These are phyloP conservation scores for Trematosphaeria pertusa DNA, from an alignment of 2,329 filamentous ascomycete species.

Conservation along the genomic window DNA sequence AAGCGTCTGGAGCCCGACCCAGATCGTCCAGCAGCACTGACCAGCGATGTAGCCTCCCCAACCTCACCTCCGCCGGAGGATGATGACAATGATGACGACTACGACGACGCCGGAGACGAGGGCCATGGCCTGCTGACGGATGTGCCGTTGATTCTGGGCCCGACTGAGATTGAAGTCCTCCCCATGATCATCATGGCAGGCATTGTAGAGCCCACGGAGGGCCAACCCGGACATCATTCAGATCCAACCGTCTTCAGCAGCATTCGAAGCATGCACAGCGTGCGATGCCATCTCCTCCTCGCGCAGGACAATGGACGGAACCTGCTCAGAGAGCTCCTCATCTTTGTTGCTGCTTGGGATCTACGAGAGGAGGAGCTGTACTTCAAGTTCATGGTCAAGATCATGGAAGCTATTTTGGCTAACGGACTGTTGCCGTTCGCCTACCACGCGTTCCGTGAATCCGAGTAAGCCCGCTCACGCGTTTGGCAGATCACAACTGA, in stretches of 20 bases:
- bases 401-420: conserved; percentile 89
- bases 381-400: conserved; percentile 95
- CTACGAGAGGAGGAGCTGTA: conserved; percentile 92
- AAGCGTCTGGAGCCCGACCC: conserved; percentile 57
- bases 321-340: conserved; percentile 85
- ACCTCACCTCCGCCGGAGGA: conserved; percentile 59
- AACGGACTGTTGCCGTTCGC: conserved; percentile 90
- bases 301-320: conserved; percentile 91
- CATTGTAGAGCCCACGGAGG: conserved; percentile 82
- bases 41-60: conserved; percentile 48
- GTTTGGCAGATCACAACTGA: conserved; percentile 15
- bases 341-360: conserved; percentile 98
- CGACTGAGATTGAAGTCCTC: conserved; percentile 92
- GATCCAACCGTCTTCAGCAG: conserved; percentile 61
- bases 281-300: conserved; percentile 86
- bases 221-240: conserved; percentile 61
- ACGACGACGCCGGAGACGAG: conserved; percentile 74
- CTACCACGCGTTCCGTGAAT: conserved; percentile 86
- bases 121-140: conserved; percentile 87
- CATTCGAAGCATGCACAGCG: conserved; percentile 82
- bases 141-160: conserved; percentile 91
- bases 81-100: conserved; percentile 76
- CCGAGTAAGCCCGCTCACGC: conserved; percentile 34
- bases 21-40: conserved; percentile 48
- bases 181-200: conserved; percentile 98